A percentile compares a stretch with the other conserved stretches of the same genome.
Evolutionary conservation across 2,329 filamentous ascomycete genomes (phyloP).

Genomic region (Beauveria asiatica): DNA sequence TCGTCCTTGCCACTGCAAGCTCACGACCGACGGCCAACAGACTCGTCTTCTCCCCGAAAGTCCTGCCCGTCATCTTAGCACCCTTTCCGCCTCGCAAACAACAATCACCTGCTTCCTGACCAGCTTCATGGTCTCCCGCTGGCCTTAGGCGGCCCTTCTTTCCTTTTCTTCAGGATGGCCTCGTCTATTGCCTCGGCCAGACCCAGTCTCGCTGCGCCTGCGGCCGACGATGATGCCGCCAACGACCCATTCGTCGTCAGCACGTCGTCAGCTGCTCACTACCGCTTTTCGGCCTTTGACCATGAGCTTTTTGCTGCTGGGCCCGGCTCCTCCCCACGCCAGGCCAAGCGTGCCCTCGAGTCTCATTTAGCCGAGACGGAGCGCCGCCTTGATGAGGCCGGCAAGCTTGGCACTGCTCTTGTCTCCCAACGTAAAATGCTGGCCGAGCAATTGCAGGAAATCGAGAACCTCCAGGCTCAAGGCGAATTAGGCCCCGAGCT

Average conservation of each 20-base stretch:
- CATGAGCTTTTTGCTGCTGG: constrained; percentile 70
- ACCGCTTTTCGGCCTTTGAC: constrained; percentile 79
- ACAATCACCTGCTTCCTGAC: not conserved
- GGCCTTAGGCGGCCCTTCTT: constrained; percentile 11
- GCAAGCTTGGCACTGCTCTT: constrained; percentile 77
- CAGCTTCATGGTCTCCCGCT: constrained; percentile 11
- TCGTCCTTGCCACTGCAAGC: not conserved
- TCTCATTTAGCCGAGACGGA: constrained; percentile 91
- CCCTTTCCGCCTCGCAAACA: not conserved
- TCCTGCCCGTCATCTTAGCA: not conserved
- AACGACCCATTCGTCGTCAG: constrained; percentile 52
- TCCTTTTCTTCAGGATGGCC: constrained; percentile 28
- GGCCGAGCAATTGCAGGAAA: constrained; percentile 70
- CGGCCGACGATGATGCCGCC: constrained; percentile 34
- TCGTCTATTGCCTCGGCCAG: constrained; percentile 35
- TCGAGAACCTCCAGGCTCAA: constrained; percentile 69
- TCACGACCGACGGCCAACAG: not conserved
- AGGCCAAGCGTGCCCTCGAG: constrained; percentile 81
- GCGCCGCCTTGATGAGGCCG: constrained; percentile 82
- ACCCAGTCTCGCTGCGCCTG: constrained; percentile 31
- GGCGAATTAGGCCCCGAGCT: constrained; percentile 76
- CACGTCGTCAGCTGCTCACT: constrained; percentile 37
- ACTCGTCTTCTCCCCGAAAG: not conserved
- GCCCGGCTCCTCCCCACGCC: constrained; percentile 68
- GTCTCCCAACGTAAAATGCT: constrained; percentile 82